A percentile compares a stretch with the other conserved stretches of the same genome.
phyloP scores from a whole-genome alignment of 2,329 filamentous ascomycete genomes.

The Geosmithia morbida region DNA sequence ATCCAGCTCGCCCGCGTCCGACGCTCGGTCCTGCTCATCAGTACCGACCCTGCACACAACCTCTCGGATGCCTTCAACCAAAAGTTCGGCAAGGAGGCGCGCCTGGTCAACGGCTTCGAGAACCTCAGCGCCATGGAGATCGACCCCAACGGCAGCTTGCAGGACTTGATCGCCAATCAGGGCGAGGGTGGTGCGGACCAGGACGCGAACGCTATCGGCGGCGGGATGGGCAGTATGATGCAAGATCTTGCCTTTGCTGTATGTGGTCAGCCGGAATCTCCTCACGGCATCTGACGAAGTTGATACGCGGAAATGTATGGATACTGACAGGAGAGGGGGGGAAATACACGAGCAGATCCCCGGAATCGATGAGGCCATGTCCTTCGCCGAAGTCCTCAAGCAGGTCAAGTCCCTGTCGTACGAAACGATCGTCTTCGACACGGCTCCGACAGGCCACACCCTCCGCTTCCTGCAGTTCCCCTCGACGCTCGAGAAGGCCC shows the following conservation, averaged over 20 bases:
- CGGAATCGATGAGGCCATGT: constrained; percentile 98
- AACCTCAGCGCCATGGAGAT: constrained; percentile 99
- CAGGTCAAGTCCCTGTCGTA: constrained; percentile 98
- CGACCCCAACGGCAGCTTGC: constrained; percentile 94
- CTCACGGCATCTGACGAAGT: background rate
- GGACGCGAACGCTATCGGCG: constrained; percentile 50
- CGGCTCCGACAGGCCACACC: constrained; percentile 92
- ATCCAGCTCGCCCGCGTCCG: constrained; percentile 94
- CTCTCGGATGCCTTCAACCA: constrained; percentile 95
- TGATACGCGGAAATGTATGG: background rate
- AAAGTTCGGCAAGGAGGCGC: constrained; percentile 98
- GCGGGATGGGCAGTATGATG: constrained; percentile 86
- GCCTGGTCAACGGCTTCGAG: constrained; percentile 78
- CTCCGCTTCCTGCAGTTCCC: constrained; percentile 98
- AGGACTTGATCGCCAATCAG: constrained; percentile 72
- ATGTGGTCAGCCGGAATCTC: constrained; percentile 23
- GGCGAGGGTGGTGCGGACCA: constrained; percentile 52
- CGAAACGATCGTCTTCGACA: constrained; percentile 98
- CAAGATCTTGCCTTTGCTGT: constrained; percentile 95
- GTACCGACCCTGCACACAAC: constrained; percentile 96
- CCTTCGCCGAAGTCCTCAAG: constrained; percentile 96
- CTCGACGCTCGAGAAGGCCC: constrained; percentile 91
- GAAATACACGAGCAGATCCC: constrained; percentile 53
- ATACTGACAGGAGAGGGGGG: background rate
- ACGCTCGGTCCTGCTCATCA: constrained; percentile 93